Evolutionary conservation across 208 protist genomes (phyloP).

Genomic region (Trypanosoma conorhini): DNA sequence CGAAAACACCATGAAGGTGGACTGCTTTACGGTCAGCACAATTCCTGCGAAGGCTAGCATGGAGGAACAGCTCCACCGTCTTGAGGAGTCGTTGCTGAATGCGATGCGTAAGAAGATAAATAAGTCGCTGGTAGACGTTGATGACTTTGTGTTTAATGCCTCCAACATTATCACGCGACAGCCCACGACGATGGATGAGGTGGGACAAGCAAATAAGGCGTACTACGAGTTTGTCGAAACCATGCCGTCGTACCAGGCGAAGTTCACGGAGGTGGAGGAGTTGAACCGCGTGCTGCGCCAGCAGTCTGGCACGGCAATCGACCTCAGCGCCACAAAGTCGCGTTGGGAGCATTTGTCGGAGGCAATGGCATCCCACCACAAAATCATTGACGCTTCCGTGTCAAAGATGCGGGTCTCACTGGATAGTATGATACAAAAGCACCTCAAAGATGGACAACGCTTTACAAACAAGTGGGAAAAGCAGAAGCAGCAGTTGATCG

Average conservation of each 20-base stretch:
- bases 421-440: conserved; percentile 83
- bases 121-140: conserved; percentile 63
- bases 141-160: conserved; percentile 86
- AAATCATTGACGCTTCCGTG: conserved; percentile 90
- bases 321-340: conserved; percentile 72
- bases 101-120: conserved; percentile 80
- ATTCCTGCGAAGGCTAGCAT: conserved; percentile 92
- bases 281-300: conserved; percentile 87
- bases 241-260: conserved; percentile 62
- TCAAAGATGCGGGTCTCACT: conserved; percentile 87
- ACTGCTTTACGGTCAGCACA: conserved; percentile 94
- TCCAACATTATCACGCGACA: conserved; percentile 89
- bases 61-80: conserved; percentile 90
- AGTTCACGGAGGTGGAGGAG: conserved; percentile 72
- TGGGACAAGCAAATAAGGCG: conserved; percentile 82
- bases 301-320: conserved; percentile 73
- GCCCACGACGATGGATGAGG: conserved; percentile 94
- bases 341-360: conserved; percentile 94
- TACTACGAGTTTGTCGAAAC: conserved; percentile 66
- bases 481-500: conserved; percentile 77
- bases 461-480: conserved; percentile 90
- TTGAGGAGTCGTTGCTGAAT: conserved; percentile 90
- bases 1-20: conserved; percentile 89
- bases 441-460: conserved; percentile 88
- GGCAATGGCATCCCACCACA: conserved; percentile 88